Base-by-base conservation (phyloP, 2,329 filamentous ascomycete species). In the Leptographium flavum region DNA sequence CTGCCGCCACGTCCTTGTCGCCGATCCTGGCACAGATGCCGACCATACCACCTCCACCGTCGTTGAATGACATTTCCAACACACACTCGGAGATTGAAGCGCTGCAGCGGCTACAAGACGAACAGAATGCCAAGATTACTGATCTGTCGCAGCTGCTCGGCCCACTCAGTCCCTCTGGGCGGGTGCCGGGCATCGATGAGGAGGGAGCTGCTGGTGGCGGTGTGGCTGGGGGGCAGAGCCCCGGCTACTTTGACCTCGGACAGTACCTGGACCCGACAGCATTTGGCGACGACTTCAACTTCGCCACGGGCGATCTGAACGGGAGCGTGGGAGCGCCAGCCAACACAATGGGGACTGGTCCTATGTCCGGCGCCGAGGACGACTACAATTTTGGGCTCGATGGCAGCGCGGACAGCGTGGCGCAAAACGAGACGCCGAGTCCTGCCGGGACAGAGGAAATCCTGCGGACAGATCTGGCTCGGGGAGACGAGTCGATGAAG, bases 51-150 rank as follows among this genome's bases (percentile, higher is more conserved):
- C 64, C 85, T 19, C 62, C 64, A 4, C 69, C 71, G 2, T 73
- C 74, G 0, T 64, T 86, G 19, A 69, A 74, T 42, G 71, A 79
- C 33, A 74, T 92, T 50, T 74, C 71, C 39, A 74, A 74, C 49
- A 88, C 82, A 5, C 73, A 82, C 49, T 70, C 81, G 14, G 83
- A 94, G 50, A 74, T 95, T 25, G 84, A 92, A 43, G 73, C 83
- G 27, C 70, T 96, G 2, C 77, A 85, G 50, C 81, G 80, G 37
- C 69, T 94, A 55, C 85, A 93, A 57, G 75, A 77, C 22, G 79
- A 90, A 48, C 87, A 94, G 56, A 79, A 83, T 49, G 73, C 73
- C 40, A 82, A 83, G 41, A 82, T 95, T 1, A 76, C 84, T 49
- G 78, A 84, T 47, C 69, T 95, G 10, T 79, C 79, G 43, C 79